A percentile compares a stretch with the other conserved stretches of the same genome.
Conservation (phyloP, 352 stramenopile species). For the Phytophthora brassicae region DNA sequence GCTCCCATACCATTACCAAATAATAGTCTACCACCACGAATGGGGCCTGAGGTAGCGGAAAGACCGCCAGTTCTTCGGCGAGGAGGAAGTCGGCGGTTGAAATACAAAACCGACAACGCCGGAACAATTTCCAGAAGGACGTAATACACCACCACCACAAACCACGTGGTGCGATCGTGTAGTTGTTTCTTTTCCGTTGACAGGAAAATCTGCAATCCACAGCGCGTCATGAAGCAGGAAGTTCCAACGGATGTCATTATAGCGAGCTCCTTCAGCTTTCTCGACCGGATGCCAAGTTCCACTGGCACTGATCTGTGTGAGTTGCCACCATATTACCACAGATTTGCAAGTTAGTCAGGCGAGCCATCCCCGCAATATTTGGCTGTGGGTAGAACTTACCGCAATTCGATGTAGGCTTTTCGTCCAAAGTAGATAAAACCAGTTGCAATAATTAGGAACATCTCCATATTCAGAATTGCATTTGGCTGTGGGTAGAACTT, state of each 20-base stretch:
- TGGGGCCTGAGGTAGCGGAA: constrained; percentile 40
- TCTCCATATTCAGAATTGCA: constrained; percentile 79
- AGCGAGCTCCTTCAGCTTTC: constrained; percentile 81
- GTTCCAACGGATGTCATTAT: constrained; percentile 84
- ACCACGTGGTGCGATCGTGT: constrained; percentile 74
- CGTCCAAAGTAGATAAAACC: constrained; percentile 79
- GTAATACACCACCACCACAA: constrained; percentile 83
- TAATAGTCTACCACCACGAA: constrained; percentile 47
- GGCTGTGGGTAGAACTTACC: constrained; percentile 25
- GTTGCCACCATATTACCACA: background rate
- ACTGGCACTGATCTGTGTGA: constrained; percentile 70
- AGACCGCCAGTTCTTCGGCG: constrained; percentile 33
- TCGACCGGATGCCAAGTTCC: constrained; percentile 77
- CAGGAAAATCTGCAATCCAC: constrained; percentile 66
- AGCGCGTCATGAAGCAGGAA: constrained; percentile 82
- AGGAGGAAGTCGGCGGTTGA: constrained; percentile 76
- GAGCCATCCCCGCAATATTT: background rate
- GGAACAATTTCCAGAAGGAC: constrained; percentile 79
- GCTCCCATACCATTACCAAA: constrained; percentile 45
- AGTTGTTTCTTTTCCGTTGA: constrained; percentile 74
- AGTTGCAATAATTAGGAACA: constrained; percentile 75
- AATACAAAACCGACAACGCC: constrained; percentile 77
- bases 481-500: constrained; percentile 41
- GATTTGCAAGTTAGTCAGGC: background rate
- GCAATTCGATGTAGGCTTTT: constrained; percentile 79